Evolutionary conservation across 2,329 filamentous ascomycete genomes (phyloP).

Genomic region (Xenoacremonium recifei): DNA sequence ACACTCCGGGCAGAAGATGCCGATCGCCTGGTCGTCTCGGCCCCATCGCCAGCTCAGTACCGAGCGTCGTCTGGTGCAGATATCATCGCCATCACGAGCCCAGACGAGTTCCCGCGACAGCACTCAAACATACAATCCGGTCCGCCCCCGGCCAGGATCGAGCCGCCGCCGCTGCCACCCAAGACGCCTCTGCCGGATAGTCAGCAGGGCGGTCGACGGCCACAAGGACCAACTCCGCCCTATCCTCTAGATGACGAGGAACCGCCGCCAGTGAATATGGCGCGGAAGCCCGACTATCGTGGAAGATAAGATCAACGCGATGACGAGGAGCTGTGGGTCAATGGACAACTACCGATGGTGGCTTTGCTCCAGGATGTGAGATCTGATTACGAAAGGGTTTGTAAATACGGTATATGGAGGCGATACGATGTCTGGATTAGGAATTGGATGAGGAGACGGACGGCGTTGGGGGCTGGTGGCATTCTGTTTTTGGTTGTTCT

Average conservation of each 20-base stretch:
- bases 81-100: conserved; percentile 63
- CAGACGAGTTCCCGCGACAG: conserved; percentile 55
- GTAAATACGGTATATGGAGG: too few species aligned
- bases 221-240: conserved; percentile 52
- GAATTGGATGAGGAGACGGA: not conserved
- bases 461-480: conserved; percentile 1
- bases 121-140: conserved; percentile 31
- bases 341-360: too few species aligned
- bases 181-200: conserved; percentile 69
- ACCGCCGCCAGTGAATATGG: conserved; percentile 82
- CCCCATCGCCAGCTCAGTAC: conserved; percentile 60
- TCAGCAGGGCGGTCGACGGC: conserved; percentile 31
- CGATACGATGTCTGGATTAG: too few species aligned
- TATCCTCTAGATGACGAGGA: conserved; percentile 81
- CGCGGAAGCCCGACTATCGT: conserved; percentile 76
- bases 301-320: too few species aligned
- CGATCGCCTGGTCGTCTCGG: conserved; percentile 55
- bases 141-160: conserved; percentile 39
- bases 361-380: too few species aligned
- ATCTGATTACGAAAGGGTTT: too few species aligned
- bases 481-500: not conserved
- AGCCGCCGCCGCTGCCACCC: conserved; percentile 71
- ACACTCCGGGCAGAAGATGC: conserved; percentile 37
- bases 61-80: conserved; percentile 59
- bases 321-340: too few species aligned